phyloP scores from a whole-genome alignment of 2,329 filamentous ascomycete genomes.

The Exophiala lecanii-corni region DNA sequence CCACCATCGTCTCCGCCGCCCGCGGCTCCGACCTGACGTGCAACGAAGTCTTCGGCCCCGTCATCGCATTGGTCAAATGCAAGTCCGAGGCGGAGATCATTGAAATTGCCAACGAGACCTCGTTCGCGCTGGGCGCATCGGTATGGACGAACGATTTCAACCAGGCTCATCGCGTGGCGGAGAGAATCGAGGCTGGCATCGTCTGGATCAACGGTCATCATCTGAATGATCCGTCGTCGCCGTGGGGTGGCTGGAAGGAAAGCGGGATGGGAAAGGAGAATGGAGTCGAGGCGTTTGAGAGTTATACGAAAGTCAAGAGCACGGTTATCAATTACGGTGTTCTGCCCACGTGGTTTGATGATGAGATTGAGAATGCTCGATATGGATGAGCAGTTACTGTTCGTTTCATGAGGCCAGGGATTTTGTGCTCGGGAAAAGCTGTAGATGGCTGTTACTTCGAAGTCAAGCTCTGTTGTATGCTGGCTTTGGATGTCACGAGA shows the following conservation, averaged over 20 bases:
- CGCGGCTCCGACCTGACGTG: conserved; percentile 28
- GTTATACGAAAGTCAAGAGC: conserved; percentile 54
- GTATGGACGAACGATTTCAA: conserved; percentile 49
- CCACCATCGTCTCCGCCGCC: conserved; percentile 41
- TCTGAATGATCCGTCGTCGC: conserved; percentile 66
- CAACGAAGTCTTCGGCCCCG: conserved; percentile 49
- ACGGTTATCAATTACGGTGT: conserved; percentile 65
- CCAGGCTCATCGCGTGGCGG: conserved; percentile 45
- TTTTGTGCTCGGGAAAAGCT: no score
- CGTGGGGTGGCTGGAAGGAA: conserved; percentile 63
- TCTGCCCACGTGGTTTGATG: conserved; percentile 65
- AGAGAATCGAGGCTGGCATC: conserved; percentile 46
- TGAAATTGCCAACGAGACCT: conserved; percentile 45
- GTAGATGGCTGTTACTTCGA: no score
- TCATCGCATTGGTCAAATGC: conserved; percentile 47
- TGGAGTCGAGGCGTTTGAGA: conserved; percentile 58
- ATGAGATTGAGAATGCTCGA: conserved; percentile 52
- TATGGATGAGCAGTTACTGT: conserved; percentile 56
- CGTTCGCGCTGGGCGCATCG: conserved; percentile 48
- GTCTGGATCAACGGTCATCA: conserved; percentile 55
- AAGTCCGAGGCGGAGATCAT: conserved; percentile 46
- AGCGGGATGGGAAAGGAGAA: conserved; percentile 71
- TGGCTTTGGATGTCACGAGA: no score
- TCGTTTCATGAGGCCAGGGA: no score
- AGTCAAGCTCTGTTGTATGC: no score